These are phyloP conservation scores for Debaryomyces hansenii DNA, from an alignment of 805 yeast species.

Conservation along the genomic window DNA sequence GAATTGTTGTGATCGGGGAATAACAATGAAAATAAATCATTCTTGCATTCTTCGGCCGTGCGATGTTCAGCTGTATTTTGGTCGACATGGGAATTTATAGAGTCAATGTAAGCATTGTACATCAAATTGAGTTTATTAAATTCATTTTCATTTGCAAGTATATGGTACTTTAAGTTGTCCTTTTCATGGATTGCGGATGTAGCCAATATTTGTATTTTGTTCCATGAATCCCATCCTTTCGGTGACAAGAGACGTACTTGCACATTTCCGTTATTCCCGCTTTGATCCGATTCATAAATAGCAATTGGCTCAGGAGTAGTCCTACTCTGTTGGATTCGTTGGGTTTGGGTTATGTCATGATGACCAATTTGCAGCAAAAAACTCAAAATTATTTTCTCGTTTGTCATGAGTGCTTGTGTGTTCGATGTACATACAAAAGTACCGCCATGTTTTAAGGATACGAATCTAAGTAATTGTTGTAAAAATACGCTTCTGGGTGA, in stretches of 20 bases:
- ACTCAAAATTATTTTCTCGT: not conserved
- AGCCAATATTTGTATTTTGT: constrained; percentile 43
- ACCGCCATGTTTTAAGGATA: constrained; percentile 33
- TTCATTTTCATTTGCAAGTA: constrained; percentile 15
- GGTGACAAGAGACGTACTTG: constrained; percentile 39
- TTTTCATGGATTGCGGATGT: constrained; percentile 20
- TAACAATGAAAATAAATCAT: no score
- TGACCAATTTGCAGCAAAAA: not conserved
- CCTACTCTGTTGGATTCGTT: not conserved
- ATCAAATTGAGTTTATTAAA: constrained; percentile 14
- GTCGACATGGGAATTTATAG: not conserved
- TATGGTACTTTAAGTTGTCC: not conserved
- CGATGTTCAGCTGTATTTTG: no score
- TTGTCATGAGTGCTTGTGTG: constrained; percentile 2
- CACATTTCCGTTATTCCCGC: not conserved
- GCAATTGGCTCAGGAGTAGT: constrained; percentile 16
- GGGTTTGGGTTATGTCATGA: not conserved
- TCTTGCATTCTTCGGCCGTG: no score
- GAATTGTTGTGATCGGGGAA: no score
- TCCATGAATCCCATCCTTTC: constrained; percentile 51
- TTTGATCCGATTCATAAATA: constrained; percentile 10
- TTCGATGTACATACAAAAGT: constrained; percentile 9
- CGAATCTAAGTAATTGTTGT: constrained; percentile 38
- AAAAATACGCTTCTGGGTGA: constrained; percentile 18
- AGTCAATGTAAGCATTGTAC: constrained; percentile 9